These are phyloP conservation scores for Lepidium didymum DNA, from an alignment of 345 rosid species.

Conservation along the genomic window DNA sequence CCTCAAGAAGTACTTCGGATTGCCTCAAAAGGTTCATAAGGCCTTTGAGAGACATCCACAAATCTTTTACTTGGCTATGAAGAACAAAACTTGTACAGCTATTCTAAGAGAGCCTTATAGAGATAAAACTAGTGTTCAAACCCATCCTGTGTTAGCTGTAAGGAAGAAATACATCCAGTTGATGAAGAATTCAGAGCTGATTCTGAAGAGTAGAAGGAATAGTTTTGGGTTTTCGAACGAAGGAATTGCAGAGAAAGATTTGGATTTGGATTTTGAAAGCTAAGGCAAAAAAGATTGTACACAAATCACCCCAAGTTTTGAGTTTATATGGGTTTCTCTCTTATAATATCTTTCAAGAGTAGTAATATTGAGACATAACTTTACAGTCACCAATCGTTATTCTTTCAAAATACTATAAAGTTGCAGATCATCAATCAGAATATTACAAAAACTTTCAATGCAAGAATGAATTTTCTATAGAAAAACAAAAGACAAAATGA, in stretches of 20 bases:
- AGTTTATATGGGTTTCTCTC: too few species aligned
- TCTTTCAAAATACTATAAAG: slow-evolving; percentile 7
- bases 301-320: too few species aligned
- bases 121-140: slow-evolving; percentile 37
- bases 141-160: slow-evolving; percentile 54
- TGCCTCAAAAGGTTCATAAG: slow-evolving; percentile 73
- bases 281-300: slow-evolving; percentile 11
- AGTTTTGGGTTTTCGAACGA: slow-evolving; percentile 2
- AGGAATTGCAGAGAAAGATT: slow-evolving; percentile 31
- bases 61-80: slow-evolving; percentile 65
- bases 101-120: slow-evolving; percentile 74
- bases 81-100: slow-evolving; percentile 65
- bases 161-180: slow-evolving; percentile 58
- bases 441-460: slow-evolving; percentile 9
- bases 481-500: neutral
- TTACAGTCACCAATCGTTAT: neutral
- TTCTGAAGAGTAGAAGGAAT: slow-evolving; percentile 42
- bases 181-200: slow-evolving; percentile 48
- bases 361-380: neutral
- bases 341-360: too few species aligned
- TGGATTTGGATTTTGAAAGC: slow-evolving; percentile 38
- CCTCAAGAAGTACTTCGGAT: slow-evolving; percentile 63
- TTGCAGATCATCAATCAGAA: slow-evolving; percentile 12
- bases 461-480: slow-evolving; percentile 21
- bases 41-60: slow-evolving; percentile 89